phyloP scores from a whole-genome alignment of 331 rosid species.

The Malus hybrid region DNA sequence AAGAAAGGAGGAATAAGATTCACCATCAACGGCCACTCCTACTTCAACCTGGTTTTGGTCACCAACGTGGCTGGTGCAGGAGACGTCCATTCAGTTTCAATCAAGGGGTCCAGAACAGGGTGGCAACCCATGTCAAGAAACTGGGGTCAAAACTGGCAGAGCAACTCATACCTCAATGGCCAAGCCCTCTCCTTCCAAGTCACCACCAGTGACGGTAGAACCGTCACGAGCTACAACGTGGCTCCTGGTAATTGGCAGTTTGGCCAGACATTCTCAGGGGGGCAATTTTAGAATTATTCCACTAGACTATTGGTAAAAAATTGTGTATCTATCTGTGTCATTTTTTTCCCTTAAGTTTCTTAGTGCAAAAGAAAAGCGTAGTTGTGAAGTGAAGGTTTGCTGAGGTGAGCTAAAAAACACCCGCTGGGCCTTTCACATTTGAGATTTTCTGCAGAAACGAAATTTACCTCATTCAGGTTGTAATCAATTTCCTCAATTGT shows the following conservation, averaged over 20 bases:
- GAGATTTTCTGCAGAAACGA: background rate
- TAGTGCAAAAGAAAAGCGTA: background rate
- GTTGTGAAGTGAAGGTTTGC: background rate
- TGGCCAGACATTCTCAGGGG: slow-evolving; percentile 64
- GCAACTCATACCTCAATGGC: slow-evolving; percentile 69
- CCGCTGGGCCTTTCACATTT: slow-evolving; percentile 20
- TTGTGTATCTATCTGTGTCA: background rate
- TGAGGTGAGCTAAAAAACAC: slow-evolving; percentile 26
- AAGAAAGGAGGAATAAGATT: slow-evolving; percentile 80
- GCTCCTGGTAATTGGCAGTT: slow-evolving; percentile 66
- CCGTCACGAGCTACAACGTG: slow-evolving; percentile 49
- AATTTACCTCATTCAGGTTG: background rate
- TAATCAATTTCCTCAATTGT: slow-evolving; percentile 2
- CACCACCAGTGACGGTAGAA: slow-evolving; percentile 68
- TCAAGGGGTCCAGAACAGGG: slow-evolving; percentile 62
- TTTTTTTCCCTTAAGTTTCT: background rate
- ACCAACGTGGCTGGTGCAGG: slow-evolving; percentile 81
- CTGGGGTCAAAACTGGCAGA: slow-evolving; percentile 90
- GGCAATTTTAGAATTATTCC: slow-evolving; percentile 34
- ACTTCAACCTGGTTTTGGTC: slow-evolving; percentile 75
- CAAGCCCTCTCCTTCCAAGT: slow-evolving; percentile 66
- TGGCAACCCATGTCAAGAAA: slow-evolving; percentile 80
- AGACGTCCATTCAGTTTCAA: slow-evolving; percentile 60
- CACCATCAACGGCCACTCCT: slow-evolving; percentile 78
- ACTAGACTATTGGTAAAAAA: background rate